These are phyloP conservation scores for Kodamaea nitidulidarum DNA, from an alignment of 805 yeast genomes.

Conservation along the genomic window DNA sequence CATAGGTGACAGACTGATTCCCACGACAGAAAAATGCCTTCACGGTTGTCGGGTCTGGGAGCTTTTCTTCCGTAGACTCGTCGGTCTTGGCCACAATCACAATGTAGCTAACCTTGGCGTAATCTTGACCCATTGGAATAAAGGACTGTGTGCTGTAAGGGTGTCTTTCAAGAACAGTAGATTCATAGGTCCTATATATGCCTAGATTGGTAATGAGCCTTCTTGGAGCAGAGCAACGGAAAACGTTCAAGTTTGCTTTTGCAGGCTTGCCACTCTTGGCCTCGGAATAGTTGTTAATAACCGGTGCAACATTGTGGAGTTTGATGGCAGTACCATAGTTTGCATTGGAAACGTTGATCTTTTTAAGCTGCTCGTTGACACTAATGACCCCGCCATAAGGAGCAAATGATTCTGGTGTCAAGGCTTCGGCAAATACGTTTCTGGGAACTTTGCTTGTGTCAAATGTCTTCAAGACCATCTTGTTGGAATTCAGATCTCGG, in stretches of 20 bases:
- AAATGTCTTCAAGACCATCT: conserved; percentile 43
- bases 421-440: conserved; percentile 46
- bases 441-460: conserved; percentile 17
- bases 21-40: conserved; percentile 75
- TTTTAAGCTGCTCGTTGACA: conserved; percentile 64
- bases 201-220: conserved; percentile 42
- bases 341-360: conserved; percentile 45
- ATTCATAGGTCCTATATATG: conserved; percentile 31
- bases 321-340: conserved; percentile 94
- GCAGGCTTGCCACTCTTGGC: conserved; percentile 48
- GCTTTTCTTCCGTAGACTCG: conserved; percentile 26
- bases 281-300: conserved; percentile 46
- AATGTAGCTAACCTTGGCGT: conserved; percentile 52
- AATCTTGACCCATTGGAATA: conserved; percentile 75
- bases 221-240: conserved; percentile 74
- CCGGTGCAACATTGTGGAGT: conserved; percentile 66
- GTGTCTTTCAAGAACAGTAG: conserved; percentile 83
- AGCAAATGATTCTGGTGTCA: conserved; percentile 65
- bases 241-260: conserved; percentile 74
- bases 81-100: conserved; percentile 74
- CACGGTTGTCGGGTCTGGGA: conserved; percentile 60
- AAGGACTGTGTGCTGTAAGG: conserved; percentile 88
- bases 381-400: conserved; percentile 75
- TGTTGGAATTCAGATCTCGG: conserved; percentile 6
- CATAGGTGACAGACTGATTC: conserved; percentile 87